Conservation (phyloP, 345 rosid species). For the Murraya koenigii region DNA sequence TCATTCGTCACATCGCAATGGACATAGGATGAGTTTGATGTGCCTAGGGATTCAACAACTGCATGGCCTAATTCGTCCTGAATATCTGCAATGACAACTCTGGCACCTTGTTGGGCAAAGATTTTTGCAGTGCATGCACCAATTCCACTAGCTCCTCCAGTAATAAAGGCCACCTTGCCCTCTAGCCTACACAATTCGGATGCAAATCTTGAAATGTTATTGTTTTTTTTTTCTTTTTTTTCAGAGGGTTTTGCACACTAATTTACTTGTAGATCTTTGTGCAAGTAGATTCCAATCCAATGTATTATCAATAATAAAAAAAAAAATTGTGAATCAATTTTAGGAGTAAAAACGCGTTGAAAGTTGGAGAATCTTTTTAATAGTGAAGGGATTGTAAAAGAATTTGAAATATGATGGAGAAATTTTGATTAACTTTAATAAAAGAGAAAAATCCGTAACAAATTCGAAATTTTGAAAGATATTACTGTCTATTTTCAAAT, state of each 20-base stretch:
- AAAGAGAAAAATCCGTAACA: no score
- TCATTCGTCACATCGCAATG: slow-evolving; percentile 39
- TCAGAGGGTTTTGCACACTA: background rate
- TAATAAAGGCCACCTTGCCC: slow-evolving; percentile 36
- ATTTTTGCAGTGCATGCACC: slow-evolving; percentile 27
- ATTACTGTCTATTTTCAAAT: no score
- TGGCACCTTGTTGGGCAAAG: slow-evolving; percentile 31
- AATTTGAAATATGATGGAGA: no score
- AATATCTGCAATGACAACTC: slow-evolving; percentile 29
- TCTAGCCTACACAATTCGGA: slow-evolving; percentile 21
- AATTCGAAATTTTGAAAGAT: no score
- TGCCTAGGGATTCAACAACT: slow-evolving; percentile 20
- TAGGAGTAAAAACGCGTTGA: no score
- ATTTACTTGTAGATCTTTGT: no score
- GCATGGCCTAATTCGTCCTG: slow-evolving; percentile 30
- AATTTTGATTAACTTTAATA: no score
- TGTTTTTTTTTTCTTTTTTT: no score
- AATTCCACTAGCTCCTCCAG: slow-evolving; percentile 34
- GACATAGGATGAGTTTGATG: slow-evolving; percentile 19
- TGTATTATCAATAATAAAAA: background rate
- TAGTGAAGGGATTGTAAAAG: no score
- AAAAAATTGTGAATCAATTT: no score
- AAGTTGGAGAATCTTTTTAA: no score
- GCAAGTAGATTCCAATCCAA: background rate
- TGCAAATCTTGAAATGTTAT: background rate